Evolutionary conservation across 139 green algal species (phyloP), one percentile per base, ranked within the genome.

Genomic region (Coelastrella sp.): DNA sequence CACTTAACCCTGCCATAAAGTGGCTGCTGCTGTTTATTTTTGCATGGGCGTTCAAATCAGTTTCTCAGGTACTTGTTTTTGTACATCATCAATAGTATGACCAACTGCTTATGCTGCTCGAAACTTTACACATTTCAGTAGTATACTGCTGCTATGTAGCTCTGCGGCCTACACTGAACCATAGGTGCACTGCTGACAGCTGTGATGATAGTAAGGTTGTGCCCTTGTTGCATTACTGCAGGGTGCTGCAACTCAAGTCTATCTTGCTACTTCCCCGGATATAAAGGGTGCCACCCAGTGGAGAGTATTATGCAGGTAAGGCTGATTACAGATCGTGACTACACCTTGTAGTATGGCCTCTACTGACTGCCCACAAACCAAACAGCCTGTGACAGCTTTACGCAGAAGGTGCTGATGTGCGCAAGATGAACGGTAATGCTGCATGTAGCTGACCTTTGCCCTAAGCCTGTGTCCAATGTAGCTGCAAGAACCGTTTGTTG

Each of bases 221-320:
- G 9, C 8, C 13, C 48, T 2, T 57, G 19, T 71, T 71, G 30
- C 35, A 13, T 48, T 25, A 35, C 2, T 34, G 53, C 78, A 84
- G 78, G 91, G 85, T 48, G 88, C 87, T 13, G 87, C 89, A 62
- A 94, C 89, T 53, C 17, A 69, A 34, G 63, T 91, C 32, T 91
- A 79, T 67, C 85, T 88, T 23, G 87, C 85, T 34, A 90, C 85
- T 23, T 71, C 79, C 1, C 43, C 45, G 2, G 45, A 45, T 6
- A 77, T 80, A 43, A 62, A 38, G 35, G 66, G 83, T 57, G 48
- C 13, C 48, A 57, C 48, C 48, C 48, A 57, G 17, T 6, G 88
- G 83, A 0, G 85, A 85, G 73, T 93, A 91, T 79, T 92, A 90
- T 60, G 37, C 53, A 32, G 53, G 53, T 64, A 21, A 13, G 45